These are phyloP conservation scores for Apophysomyces elegans DNA, from an alignment of 371 early-diverging fungal species.

Conservation along the genomic window DNA sequence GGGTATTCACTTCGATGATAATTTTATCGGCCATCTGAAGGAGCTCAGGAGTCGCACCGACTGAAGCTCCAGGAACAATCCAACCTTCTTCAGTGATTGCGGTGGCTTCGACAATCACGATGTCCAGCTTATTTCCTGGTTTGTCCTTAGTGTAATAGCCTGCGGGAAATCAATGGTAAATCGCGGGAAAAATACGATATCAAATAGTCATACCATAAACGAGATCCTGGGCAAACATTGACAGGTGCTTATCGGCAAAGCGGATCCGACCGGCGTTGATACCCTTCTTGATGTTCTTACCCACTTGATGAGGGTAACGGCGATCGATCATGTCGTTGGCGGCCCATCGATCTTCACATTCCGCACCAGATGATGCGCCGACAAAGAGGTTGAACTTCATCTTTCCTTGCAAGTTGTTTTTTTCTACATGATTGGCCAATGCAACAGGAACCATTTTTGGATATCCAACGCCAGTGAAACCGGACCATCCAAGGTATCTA, in stretches of 20 bases:
- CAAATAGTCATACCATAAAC: conserved; percentile 38
- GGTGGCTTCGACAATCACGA: conserved; percentile 60
- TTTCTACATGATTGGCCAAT: conserved; percentile 57
- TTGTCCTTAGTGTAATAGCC: conserved; percentile 55
- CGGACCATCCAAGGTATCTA: conserved; percentile 56
- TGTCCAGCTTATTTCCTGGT: conserved; percentile 46
- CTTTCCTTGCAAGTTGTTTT: conserved; percentile 55
- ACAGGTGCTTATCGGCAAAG: conserved; percentile 64
- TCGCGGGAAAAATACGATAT: neutral
- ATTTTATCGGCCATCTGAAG: conserved; percentile 58
- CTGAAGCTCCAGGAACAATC: conserved; percentile 59
- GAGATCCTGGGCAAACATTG: conserved; percentile 59
- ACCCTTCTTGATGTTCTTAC: conserved; percentile 55
- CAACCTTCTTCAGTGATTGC: conserved; percentile 59
- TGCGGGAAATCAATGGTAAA: conserved; percentile 13
- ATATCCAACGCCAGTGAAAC: conserved; percentile 60
- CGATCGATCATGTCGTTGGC: conserved; percentile 57
- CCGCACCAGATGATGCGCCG: conserved; percentile 56
- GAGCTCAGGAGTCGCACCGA: conserved; percentile 60
- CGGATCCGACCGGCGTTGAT: conserved; percentile 58
- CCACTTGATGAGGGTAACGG: conserved; percentile 63
- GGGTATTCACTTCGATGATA: conserved; percentile 60
- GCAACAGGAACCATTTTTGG: conserved; percentile 58
- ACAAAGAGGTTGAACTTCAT: conserved; percentile 60
- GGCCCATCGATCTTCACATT: conserved; percentile 56